Base-by-base conservation (phyloP, 192 early-diverging fungal species). In the Coemansia asiatica region DNA sequence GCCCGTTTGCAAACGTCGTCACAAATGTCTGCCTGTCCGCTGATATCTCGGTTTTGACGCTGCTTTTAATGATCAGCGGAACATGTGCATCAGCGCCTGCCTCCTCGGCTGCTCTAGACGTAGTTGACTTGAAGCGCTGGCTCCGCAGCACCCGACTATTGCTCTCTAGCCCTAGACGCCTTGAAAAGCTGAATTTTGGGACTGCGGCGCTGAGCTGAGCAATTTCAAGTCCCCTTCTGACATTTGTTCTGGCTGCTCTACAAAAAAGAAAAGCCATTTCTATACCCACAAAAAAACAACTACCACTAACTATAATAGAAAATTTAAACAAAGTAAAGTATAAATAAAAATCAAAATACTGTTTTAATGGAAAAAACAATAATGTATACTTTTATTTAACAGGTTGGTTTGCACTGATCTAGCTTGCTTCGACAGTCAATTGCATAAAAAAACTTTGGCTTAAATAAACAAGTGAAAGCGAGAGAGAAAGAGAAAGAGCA, bases 1-100 rank as follows among this genome's bases (percentile, higher is more conserved):
- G 71, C 1, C 96, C 96, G 74, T 98, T 98, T 9, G 91, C 74
- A 3, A 98, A 85, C 26, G 90, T 90, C 26, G 95, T 94, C 26
- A 95, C 75, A 47, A 79, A 72, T 19, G 76, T 81, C 22, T 68
- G 53, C 12, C 79, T 74, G 63, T 76, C 79, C 1, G 61, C 63
- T 4, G 72, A 80, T 0, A 64, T 22, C n/a, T 68, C 62, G 0
- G 66, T 76, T 7, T 21, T 44, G 40, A 31, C 44, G 9, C 16
- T 26, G 6, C 48, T 57, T n/a, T 51, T 55, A 5, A 51, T 18
- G 19, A 36, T 64, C 2, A 70, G 71, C 61, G 64, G 62, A 49
- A 57, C 44, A 6, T 35, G 56, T 27, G 47, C 48, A 27, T 35
- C 47, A 22, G 48, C 19, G 21, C 31, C 21, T 4, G 56, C 19